A percentile compares a stretch with the other conserved stretches of the same genome.
phyloP scores from a whole-genome alignment of 768 basidiomycete genomes.

The Myochromella boudieri region DNA sequence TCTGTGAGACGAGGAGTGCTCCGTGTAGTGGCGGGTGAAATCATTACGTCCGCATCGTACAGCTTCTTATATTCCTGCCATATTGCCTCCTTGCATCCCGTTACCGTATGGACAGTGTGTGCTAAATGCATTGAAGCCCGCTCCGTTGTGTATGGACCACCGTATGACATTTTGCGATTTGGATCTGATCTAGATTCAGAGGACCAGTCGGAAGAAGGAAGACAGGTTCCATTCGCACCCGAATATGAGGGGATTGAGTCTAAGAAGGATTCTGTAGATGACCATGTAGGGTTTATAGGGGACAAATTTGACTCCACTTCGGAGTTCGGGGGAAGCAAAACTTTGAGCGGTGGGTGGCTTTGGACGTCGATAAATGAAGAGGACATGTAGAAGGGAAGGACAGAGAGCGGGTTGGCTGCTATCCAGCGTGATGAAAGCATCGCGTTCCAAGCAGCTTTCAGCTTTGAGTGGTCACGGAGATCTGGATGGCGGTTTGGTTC shows the following conservation, averaged over 20 bases:
- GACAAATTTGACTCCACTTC: neutral
- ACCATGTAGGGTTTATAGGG: neutral
- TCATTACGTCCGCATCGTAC: slow-evolving; percentile 38
- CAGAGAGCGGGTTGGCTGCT: slow-evolving; percentile 48
- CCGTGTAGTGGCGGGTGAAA: too few species aligned
- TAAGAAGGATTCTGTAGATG: neutral
- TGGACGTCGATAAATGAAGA: slow-evolving; percentile 52
- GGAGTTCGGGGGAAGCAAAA: slow-evolving; percentile 59
- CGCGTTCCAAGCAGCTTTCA: slow-evolving; percentile 64
- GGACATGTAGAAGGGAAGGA: slow-evolving; percentile 69
- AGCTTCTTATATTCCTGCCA: slow-evolving; percentile 62
- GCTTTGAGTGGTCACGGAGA: slow-evolving; percentile 61
- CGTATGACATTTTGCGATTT: too few species aligned
- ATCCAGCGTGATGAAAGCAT: slow-evolving; percentile 65
- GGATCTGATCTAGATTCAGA: neutral
- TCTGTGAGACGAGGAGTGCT: slow-evolving; percentile 24
- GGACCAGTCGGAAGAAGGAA: slow-evolving; percentile 2
- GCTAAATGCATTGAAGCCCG: slow-evolving; percentile 78
- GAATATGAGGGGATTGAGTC: neutral
- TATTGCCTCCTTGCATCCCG: slow-evolving; percentile 69
- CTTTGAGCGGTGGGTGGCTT: slow-evolving; percentile 44
- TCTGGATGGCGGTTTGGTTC: slow-evolving; percentile 25
- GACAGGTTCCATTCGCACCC: neutral
- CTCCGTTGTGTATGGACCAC: too few species aligned
- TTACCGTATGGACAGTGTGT: slow-evolving; percentile 53